Conservation (phyloP, 768 basidiomycete species). For the Cystofilobasidium bisporidii region DNA sequence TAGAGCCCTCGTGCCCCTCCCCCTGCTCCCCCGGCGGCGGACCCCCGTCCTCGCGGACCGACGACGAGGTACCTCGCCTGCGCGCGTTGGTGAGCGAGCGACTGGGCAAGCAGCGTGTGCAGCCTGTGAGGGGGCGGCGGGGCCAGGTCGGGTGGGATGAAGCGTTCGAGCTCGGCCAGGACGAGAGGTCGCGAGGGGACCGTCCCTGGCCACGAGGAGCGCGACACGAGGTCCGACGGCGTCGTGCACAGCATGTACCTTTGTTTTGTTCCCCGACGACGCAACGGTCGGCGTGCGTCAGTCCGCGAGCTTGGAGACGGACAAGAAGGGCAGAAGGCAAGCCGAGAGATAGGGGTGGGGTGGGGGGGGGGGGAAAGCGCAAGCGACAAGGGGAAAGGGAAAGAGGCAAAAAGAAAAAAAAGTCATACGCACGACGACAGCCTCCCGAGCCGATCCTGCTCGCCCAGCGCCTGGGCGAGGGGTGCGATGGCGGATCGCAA, state of each 20-base stretch:
- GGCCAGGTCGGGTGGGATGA: slow-evolving; percentile 76
- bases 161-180: slow-evolving; percentile 68
- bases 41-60: neutral
- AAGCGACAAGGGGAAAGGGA: neutral
- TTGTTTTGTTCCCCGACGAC: no score
- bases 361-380: neutral
- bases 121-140: slow-evolving; percentile 92
- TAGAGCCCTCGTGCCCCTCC: no score
- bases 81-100: slow-evolving; percentile 65
- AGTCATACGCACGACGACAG: slow-evolving; percentile 61
- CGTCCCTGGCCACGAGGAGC: slow-evolving; percentile 79
- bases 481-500: slow-evolving; percentile 82
- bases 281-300: no score
- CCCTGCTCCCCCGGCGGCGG: no score
- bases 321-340: no score
- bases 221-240: slow-evolving; percentile 66
- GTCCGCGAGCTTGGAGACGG: no score
- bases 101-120: slow-evolving; percentile 72
- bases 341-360: no score
- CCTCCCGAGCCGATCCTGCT: slow-evolving; percentile 70
- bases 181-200: slow-evolving; percentile 68
- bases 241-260: slow-evolving; percentile 73
- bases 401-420: neutral
- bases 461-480: slow-evolving; percentile 59
- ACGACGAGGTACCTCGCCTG: slow-evolving; percentile 29